Evolutionary conservation across 805 yeast genomes (phyloP).

Genomic region (Yarrowia divulgata): DNA sequence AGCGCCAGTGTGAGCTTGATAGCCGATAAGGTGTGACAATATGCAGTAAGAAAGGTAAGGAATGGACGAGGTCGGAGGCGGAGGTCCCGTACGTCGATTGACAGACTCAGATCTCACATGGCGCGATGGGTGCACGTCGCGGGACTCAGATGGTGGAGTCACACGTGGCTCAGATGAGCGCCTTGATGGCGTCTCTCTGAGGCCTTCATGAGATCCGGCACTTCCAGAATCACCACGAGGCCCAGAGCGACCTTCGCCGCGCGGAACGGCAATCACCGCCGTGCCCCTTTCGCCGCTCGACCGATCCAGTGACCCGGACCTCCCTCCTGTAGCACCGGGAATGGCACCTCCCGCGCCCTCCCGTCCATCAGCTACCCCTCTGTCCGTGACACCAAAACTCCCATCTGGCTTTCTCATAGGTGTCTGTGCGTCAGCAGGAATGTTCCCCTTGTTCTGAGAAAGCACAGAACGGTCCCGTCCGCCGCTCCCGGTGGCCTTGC

Average conservation of each 20-base stretch:
- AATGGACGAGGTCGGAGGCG: background rate
- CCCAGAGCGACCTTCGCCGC: background rate
- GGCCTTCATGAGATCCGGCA: background rate
- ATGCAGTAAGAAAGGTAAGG: slow-evolving; percentile 31
- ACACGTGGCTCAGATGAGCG: background rate
- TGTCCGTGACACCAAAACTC: background rate
- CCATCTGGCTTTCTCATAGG: slow-evolving; percentile 8
- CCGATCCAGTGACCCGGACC: background rate
- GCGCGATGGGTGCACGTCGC: background rate
- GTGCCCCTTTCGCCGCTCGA: background rate
- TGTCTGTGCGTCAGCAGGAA: background rate
- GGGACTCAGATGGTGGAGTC: background rate
- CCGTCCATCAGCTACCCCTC: background rate
- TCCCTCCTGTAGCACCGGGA: background rate
- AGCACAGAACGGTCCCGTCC: background rate
- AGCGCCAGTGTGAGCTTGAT: slow-evolving; percentile 27
- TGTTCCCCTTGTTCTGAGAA: slow-evolving; percentile 1
- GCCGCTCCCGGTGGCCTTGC: background rate
- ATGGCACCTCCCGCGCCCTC: background rate
- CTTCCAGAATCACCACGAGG: background rate
- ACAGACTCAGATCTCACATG: background rate
- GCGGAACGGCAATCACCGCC: background rate
- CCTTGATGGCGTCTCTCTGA: background rate
- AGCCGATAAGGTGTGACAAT: slow-evolving; percentile 19
- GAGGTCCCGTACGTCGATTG: background rate